phyloP scores from a whole-genome alignment of 164 flowering plant species.

The Chimonanthus praecox region DNA sequence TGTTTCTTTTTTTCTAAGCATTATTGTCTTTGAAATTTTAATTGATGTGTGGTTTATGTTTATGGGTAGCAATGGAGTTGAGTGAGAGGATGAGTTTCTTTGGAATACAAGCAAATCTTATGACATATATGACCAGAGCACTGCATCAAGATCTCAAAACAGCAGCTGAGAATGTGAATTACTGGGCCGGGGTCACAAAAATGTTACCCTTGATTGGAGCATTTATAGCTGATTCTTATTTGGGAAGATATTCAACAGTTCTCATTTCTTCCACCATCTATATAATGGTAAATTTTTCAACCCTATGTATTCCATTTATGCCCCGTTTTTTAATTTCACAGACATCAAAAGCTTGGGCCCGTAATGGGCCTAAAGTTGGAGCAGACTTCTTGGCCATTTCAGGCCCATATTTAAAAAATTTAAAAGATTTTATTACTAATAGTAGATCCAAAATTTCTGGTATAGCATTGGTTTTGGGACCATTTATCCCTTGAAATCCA shows the following conservation, averaged over 20 bases:
- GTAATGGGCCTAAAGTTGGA: no score
- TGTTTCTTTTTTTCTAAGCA: no score
- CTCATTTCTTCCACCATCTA: constrained; percentile 53
- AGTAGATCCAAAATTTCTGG: no score
- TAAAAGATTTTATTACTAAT: no score
- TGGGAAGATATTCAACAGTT: constrained; percentile 67
- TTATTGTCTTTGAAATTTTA: no score
- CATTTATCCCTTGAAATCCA: no score
- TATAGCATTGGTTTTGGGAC: no score
- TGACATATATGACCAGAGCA: constrained; percentile 47
- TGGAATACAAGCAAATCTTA: constrained; percentile 51
- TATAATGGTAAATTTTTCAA: constrained; percentile 44
- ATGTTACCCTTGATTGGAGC: constrained; percentile 81
- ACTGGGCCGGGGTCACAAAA: constrained; percentile 70
- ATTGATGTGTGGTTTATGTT: no score
- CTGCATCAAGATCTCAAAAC: constrained; percentile 50
- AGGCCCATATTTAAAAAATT: no score
- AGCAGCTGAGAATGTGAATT: constrained; percentile 52
- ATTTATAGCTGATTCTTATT: constrained; percentile 75
- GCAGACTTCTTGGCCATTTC: no score
- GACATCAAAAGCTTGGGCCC: neutral
- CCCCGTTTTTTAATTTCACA: neutral
- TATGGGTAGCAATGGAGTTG: constrained; percentile 46
- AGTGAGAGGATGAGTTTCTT: constrained; percentile 59
- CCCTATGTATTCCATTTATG: neutral